Base-by-base conservation (phyloP, 495 filamentous ascomycete species). In the Cenococcum geophilum region DNA sequence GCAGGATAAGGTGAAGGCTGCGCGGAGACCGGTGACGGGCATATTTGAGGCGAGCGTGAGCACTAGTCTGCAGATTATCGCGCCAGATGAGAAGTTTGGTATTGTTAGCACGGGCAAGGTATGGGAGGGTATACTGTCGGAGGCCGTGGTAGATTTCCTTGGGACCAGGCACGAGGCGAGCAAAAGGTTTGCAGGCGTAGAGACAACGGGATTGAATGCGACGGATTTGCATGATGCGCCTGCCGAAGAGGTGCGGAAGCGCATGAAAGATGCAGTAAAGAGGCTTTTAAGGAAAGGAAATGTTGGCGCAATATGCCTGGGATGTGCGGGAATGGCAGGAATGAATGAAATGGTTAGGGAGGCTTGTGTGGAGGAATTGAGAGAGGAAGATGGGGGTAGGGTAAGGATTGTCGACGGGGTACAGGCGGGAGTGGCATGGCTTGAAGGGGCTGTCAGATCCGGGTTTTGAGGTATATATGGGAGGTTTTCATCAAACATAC, bases 291-390 rank as follows among this genome's bases (percentile, higher is more conserved):
- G 73, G 20, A 75, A 75, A 9, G 78, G 81, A 0, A 70, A 74
- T 14, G 84, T 92, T 0, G 80, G 80, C 27, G 81, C 87, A 61
- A 83, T 90, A 23, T 82, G 89, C 59, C 78, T 89, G 74, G 87
- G 86, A 1, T 96, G 92, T 76, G 92, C 91, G 43, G 92, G 93
- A 4, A 96, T 97, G 93, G 86, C 83, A 22, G 93, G 92, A 12
- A 81, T 97, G 77, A 88, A 92, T 58, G 80, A 85, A 58, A 86
- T 88, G 53, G 89, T 96, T 48, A 79, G 86, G 54, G 80, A 81
- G 40, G 86, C 85, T 1, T 87, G 87, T 47, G 70, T 81, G 27
- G 80, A 85, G 57, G 78, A 78, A 20, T 83, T 85, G 62, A 89
- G 88, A 14, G 74, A 79, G 47, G 72, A 78, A 14, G 76, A 80